Percentiles rank a stretch among this genome's conserved stretches.
Evolutionary conservation across 768 basidiomycete species (phyloP).

Genomic region (Steccherinum ochraceum): DNA sequence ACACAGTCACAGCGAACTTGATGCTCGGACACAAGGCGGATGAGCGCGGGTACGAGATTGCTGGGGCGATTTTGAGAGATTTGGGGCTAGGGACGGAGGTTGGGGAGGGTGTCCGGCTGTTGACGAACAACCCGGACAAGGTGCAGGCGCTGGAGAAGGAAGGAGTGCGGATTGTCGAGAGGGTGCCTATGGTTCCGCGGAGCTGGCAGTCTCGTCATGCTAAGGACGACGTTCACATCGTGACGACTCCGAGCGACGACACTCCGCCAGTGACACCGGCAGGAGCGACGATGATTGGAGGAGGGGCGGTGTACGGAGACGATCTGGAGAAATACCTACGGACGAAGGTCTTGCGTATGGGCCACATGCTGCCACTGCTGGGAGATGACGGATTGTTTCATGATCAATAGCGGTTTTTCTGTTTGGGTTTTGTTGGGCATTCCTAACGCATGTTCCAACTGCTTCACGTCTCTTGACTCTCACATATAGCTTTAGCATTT

Average conservation of each 20-base stretch:
- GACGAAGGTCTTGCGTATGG: conserved; percentile 97
- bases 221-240: conserved; percentile 20
- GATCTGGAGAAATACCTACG: conserved; percentile 93
- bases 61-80: conserved; percentile 85
- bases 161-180: conserved; percentile 73
- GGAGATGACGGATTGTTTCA: conserved; percentile 9
- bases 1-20: conserved; percentile 97
- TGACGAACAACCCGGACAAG: conserved; percentile 99
- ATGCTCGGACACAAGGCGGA: conserved; percentile 94
- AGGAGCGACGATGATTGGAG: conserved; percentile 80
- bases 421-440: not conserved
- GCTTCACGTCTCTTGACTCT: not conserved
- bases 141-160: conserved; percentile 82
- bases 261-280: conserved; percentile 13
- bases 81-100: conserved; percentile 61
- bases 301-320: conserved; percentile 65
- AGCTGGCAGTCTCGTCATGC: conserved; percentile 54
- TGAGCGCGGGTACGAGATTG: conserved; percentile 88
- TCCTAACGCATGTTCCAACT: not conserved
- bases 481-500: not conserved
- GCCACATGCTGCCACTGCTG: conserved; percentile 74
- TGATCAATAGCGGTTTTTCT: not conserved
- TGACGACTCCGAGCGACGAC: conserved; percentile 27
- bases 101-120: conserved; percentile 59
- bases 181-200: conserved; percentile 91